A percentile compares a stretch with the other conserved stretches of the same genome.
Conservation (phyloP, 805 yeast species). For the Candida germanica region DNA sequence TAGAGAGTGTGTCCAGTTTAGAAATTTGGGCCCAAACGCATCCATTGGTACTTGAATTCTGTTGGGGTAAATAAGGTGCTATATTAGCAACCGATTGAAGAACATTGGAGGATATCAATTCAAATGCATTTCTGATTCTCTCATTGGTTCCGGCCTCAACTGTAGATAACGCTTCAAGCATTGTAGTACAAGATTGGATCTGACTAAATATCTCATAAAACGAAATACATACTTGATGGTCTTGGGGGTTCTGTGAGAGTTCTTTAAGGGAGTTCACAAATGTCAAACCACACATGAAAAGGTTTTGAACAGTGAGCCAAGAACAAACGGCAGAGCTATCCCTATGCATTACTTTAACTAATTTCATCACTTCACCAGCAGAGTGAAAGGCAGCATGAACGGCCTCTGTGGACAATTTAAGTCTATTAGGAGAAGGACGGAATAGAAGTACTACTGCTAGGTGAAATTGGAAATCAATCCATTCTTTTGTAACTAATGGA, state of each 20-base stretch:
- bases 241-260: slow-evolving; percentile 5
- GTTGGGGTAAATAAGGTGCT: slow-evolving; percentile 8
- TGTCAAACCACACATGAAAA: slow-evolving; percentile 15
- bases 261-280: slow-evolving; percentile 14
- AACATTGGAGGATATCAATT: slow-evolving; percentile 13
- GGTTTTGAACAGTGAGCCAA: slow-evolving; percentile 14
- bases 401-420: slow-evolving; percentile 11
- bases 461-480: slow-evolving; percentile 14
- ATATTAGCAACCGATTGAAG: slow-evolving; percentile 10
- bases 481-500: slow-evolving; percentile 13
- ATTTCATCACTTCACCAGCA: slow-evolving; percentile 14
- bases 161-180: slow-evolving; percentile 13
- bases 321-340: slow-evolving; percentile 14
- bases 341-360: slow-evolving; percentile 13
- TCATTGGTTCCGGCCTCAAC: slow-evolving; percentile 14
- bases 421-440: slow-evolving; percentile 14
- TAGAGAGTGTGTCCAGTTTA: slow-evolving; percentile 6
- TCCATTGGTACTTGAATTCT: not conserved
- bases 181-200: slow-evolving; percentile 14
- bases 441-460: slow-evolving; percentile 12
- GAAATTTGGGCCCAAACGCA: slow-evolving; percentile 14
- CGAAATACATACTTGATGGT: slow-evolving; percentile 9
- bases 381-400: slow-evolving; percentile 14
- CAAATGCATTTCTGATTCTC: slow-evolving; percentile 13
- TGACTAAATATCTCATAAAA: slow-evolving; percentile 10